A percentile compares a stretch with the other conserved stretches of the same genome.
phyloP scores from a whole-genome alignment of 139 green algal genomes.

The Tetraselmis striata region DNA sequence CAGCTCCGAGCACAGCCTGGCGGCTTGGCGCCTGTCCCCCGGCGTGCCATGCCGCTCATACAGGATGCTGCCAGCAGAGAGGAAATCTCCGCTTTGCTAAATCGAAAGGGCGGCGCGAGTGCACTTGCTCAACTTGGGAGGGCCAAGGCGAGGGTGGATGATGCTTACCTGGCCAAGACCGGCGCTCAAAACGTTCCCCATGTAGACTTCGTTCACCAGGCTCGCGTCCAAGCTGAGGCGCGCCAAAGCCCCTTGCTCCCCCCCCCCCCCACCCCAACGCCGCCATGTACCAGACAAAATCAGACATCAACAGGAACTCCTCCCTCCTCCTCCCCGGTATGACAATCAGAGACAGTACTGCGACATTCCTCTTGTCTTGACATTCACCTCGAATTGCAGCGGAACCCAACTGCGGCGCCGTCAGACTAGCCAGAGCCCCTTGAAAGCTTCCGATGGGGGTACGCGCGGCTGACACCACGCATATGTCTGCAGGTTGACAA shows the following conservation, averaged over 20 bases:
- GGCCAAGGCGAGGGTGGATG: too few species aligned
- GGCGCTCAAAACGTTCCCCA: constrained; percentile 80
- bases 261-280: not conserved
- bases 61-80: not conserved
- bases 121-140: too few species aligned
- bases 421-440: constrained; percentile 51
- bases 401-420: constrained; percentile 65
- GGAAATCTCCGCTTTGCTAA: too few species aligned
- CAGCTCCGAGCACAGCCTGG: constrained; percentile 72
- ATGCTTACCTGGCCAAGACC: constrained; percentile 74
- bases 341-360: too few species aligned
- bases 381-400: constrained; percentile 63
- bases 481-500: constrained; percentile 23
- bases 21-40: constrained; percentile 64
- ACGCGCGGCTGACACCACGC: constrained; percentile 54
- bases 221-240: constrained; percentile 32
- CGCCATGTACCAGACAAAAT: too few species aligned
- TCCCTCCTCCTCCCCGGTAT: too few species aligned
- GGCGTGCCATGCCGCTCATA: not conserved
- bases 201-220: constrained; percentile 68
- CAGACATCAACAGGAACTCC: too few species aligned
- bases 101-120: too few species aligned
- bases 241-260: constrained; percentile 47
- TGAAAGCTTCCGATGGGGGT: constrained; percentile 73
- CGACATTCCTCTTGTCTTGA: too few species aligned